Conservation (phyloP, 352 stramenopile species). For the Phytopythium delawarense region DNA sequence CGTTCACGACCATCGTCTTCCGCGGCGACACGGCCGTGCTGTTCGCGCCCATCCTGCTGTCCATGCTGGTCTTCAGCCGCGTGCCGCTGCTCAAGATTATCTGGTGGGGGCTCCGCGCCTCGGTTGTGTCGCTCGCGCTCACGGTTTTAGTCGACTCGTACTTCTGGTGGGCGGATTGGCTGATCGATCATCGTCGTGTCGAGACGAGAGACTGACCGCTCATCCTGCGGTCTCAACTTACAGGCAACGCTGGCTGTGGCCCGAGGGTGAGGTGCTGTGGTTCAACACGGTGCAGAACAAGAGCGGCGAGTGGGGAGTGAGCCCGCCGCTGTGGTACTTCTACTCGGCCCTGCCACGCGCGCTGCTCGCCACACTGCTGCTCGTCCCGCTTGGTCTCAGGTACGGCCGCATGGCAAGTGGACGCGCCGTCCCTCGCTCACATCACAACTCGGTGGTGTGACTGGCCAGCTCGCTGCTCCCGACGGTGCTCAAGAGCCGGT, state of each 20-base stretch:
- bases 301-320: conserved; percentile 95
- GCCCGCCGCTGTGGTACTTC: conserved; percentile 96
- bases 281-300: conserved; percentile 97
- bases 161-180: conserved; percentile 74
- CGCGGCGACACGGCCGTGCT: conserved; percentile 96
- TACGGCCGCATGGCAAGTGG: conserved; percentile 13
- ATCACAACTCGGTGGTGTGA: not conserved
- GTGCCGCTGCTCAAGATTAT: conserved; percentile 81
- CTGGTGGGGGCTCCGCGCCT: conserved; percentile 72
- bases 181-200: not conserved
- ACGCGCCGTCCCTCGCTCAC: not conserved
- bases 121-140: conserved; percentile 60
- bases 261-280: conserved; percentile 97
- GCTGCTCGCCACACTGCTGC: conserved; percentile 68
- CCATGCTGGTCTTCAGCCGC: conserved; percentile 73
- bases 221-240: not conserved
- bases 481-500: conserved; percentile 31
- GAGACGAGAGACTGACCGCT: not conserved
- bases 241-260: conserved; percentile 90
- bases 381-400: conserved; percentile 83
- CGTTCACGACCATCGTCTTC: conserved; percentile 94
- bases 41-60: conserved; percentile 91
- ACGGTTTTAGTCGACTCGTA: conserved; percentile 92
- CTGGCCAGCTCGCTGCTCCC: conserved; percentile 39
- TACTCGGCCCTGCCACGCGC: conserved; percentile 91